Evolutionary conservation across 2,329 filamentous ascomycete genomes (phyloP), one percentile per base, ranked within the genome.

Genomic region (Exophiala sp.): DNA sequence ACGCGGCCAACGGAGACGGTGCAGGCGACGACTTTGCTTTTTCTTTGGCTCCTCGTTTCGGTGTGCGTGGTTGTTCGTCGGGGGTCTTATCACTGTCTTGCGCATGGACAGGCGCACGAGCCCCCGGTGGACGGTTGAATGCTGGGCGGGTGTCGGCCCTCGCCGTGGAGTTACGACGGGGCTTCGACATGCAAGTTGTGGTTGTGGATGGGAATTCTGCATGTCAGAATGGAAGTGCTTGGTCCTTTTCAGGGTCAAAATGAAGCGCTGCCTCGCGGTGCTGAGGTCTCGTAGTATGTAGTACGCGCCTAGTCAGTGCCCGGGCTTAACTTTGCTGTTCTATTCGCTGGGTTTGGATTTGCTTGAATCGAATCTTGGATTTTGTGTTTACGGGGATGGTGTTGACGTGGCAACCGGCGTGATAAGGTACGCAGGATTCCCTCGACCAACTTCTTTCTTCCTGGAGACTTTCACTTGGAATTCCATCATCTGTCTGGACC

Each of bases 91-190:
- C 10, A 41, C 19, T 37, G 19, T 37, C 40, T 23, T 43, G 11
- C 44, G 44, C 18, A 48, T 27, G 19, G n/a, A 58, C 53, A 37
- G 58, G 54, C 8, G 58, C 52, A 47, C 58, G 50, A 10, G 57
- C 45, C 46, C 62, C 58, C 1, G 63, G 62, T 11, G 63, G 63
- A 39, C 62, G 56, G 30, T 61, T 58, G 51, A 61, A 63, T 42
- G 60, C 62, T 40, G 64, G 60, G 30, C 63, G 57, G 40, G 61
- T 59, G 53, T 65, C 60, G 44, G 63, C 56, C 43, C 60, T 56
- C 49, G 60, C 53, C 52, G 55, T 48, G 24, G 60, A 60, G 16
- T 57, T 52, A 39, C 60, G 60, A 53, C 57, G 60, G 46, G 58
- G 50, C 48, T 58, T 60, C 48, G 60, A 56, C 60, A 62, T 62